phyloP scores from a whole-genome alignment of 352 stramenopile genomes.

The Pythium phragmiticola region DNA sequence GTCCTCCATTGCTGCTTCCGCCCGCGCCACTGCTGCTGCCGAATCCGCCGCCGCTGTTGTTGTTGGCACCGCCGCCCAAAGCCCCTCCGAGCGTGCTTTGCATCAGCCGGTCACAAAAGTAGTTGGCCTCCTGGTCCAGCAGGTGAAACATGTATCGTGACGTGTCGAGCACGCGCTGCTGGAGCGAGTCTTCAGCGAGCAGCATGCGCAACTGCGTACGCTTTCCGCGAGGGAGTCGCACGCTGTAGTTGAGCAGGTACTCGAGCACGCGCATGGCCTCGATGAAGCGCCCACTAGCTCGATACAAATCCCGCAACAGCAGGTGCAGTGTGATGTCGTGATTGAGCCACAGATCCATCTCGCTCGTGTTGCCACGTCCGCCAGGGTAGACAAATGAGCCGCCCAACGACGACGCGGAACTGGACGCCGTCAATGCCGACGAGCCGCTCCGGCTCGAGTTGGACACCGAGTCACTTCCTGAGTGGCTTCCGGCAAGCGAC shows the following conservation, averaged over 20 bases:
- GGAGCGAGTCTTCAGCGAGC: constrained; percentile 71
- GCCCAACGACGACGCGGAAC: constrained; percentile 66
- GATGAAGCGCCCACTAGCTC: constrained; percentile 70
- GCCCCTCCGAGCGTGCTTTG: constrained; percentile 62
- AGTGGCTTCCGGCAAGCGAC: constrained; percentile 46
- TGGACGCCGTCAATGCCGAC: constrained; percentile 71
- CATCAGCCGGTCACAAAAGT: constrained; percentile 62
- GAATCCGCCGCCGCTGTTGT: constrained; percentile 58
- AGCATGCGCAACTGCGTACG: constrained; percentile 79
- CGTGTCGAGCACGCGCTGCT: constrained; percentile 73
- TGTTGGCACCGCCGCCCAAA: constrained; percentile 46
- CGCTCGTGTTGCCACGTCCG: constrained; percentile 55
- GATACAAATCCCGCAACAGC: constrained; percentile 76
- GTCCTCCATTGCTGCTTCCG: constrained; percentile 60
- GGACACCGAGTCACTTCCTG: constrained; percentile 29
- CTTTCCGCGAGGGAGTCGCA: constrained; percentile 70
- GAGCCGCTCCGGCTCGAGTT: constrained; percentile 59
- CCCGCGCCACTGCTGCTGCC: constrained; percentile 52
- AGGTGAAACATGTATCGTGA: constrained; percentile 70
- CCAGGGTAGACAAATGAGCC: constrained; percentile 47
- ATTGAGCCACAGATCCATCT: constrained; percentile 78
- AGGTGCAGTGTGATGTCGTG: constrained; percentile 86
- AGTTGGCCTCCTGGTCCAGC: constrained; percentile 73
- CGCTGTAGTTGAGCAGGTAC: constrained; percentile 72
- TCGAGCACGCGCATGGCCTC: constrained; percentile 80